phyloP scores from a whole-genome alignment of 2,329 filamentous ascomycete genomes.

The Penicillium paneum region DNA sequence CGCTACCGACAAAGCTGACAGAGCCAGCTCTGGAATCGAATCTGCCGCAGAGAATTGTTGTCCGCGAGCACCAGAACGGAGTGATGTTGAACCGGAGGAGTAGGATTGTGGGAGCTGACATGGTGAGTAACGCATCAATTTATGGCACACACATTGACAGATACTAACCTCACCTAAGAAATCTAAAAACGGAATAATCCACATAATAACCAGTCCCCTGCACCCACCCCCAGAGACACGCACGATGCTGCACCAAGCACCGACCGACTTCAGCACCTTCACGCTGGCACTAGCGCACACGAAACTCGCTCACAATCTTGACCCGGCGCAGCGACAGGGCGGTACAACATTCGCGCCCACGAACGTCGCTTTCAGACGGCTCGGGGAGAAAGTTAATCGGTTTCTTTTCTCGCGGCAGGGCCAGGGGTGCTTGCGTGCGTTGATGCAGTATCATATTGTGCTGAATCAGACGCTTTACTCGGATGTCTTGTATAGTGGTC shows the following conservation, averaged over 20 bases:
- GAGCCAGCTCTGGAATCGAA: slow-evolving; percentile 60
- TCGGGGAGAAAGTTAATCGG: slow-evolving; percentile 70
- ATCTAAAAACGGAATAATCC: slow-evolving; percentile 76
- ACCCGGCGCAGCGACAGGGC: slow-evolving; percentile 55
- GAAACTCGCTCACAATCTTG: slow-evolving; percentile 61
- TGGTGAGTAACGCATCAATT: slow-evolving; percentile 49
- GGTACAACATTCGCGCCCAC: slow-evolving; percentile 77
- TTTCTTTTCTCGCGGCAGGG: slow-evolving; percentile 81
- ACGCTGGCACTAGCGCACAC: slow-evolving; percentile 72
- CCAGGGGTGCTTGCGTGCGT: slow-evolving; percentile 69
- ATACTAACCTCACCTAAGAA: slow-evolving; percentile 48
- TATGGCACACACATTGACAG: neutral
- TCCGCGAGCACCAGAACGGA: slow-evolving; percentile 58
- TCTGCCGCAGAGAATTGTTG: slow-evolving; percentile 66
- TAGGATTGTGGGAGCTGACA: slow-evolving; percentile 65
- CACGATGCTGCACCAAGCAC: slow-evolving; percentile 54
- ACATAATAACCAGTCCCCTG: slow-evolving; percentile 72
- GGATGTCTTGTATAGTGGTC: slow-evolving; percentile 64
- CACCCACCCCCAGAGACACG: slow-evolving; percentile 67
- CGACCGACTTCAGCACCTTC: slow-evolving; percentile 71
- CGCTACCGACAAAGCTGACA: slow-evolving; percentile 66
- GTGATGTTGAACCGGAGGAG: slow-evolving; percentile 74
- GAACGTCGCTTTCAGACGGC: slow-evolving; percentile 74
- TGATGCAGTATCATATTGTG: slow-evolving; percentile 76
- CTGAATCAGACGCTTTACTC: slow-evolving; percentile 75